These are phyloP conservation scores for Penicillium freii DNA, from an alignment of 2,329 filamentous ascomycete genomes.

Conservation along the genomic window DNA sequence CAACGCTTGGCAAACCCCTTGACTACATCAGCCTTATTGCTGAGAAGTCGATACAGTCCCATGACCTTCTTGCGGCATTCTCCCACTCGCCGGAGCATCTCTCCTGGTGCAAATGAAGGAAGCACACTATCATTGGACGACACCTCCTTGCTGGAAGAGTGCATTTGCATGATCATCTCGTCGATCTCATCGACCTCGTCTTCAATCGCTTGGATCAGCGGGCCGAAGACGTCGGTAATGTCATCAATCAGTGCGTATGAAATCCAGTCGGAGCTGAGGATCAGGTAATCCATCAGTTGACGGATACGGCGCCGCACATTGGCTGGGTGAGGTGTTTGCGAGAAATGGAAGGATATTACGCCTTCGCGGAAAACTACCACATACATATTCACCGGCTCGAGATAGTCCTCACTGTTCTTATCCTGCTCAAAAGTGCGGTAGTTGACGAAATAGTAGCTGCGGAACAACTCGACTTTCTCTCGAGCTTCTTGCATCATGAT, in stretches of 20 bases:
- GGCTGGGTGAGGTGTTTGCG: conserved; percentile 90
- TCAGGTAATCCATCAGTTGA: conserved; percentile 89
- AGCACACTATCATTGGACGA: conserved; percentile 31
- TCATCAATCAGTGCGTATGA: conserved; percentile 98
- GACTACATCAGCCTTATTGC: conserved; percentile 98
- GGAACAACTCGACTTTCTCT: conserved; percentile 96
- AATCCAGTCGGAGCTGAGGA: conserved; percentile 94
- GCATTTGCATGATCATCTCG: conserved; percentile 80
- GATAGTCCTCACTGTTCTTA: conserved; percentile 78
- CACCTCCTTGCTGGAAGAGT: conserved; percentile 54
- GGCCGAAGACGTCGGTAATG: conserved; percentile 93
- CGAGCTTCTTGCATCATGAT: conserved; percentile 97
- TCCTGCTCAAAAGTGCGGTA: conserved; percentile 98
- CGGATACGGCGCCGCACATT: conserved; percentile 93
- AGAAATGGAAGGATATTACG: conserved; percentile 94
- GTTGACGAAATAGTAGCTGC: conserved; percentile 98
- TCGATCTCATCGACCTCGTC: conserved; percentile 97
- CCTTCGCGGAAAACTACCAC: conserved; percentile 95
- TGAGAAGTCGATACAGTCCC: conserved; percentile 85
- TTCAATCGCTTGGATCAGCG: conserved; percentile 88
- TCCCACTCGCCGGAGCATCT: conserved; percentile 90
- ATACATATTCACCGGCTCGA: conserved; percentile 97
- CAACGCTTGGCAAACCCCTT: conserved; percentile 98
- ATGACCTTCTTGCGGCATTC: conserved; percentile 97
- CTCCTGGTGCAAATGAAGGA: conserved; percentile 54